Evolutionary conservation across 805 yeast species (phyloP), one percentile per base, ranked within the genome.

Genomic region (Blastobotrys mokoenaii): DNA sequence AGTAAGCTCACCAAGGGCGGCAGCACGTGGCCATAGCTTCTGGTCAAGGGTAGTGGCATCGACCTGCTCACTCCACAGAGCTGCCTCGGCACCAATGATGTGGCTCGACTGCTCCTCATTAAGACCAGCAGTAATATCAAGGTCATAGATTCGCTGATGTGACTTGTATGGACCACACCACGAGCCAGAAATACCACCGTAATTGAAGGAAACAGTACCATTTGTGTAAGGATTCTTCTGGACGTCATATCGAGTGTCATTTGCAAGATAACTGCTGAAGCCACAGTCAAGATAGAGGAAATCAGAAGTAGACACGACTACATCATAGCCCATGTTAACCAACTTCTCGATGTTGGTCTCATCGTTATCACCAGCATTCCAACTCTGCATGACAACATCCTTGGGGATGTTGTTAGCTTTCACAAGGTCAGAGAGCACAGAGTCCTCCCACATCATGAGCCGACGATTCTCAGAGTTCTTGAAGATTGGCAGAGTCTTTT

Each of bases 101-200:
- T 59, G 65, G 9, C 29, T 17, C 12, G 44, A 43, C 48, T 67
- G 60, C 8, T 43, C 53, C 1, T 46, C 55, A 8, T 64, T 63
- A 18, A 66, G 56, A 41, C 56, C 55, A 5, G 25, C 36, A 11
- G 61, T 47, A 41, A 65, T 53, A 43, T 66, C 68, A 40, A 50
- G 65, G 46, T 53, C 51, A 49, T 66, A 67, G 34, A 67, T 65
- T 27, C 63, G 48, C 48, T 67, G 70, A 67, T 67, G 67, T 0
- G 63, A 60, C 49, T 67, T 67, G 52, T 67, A 67, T 8, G 71
- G 70, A 25, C 59, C 67, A 50, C 73, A 68, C 68, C 69, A 67
- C 3, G 67, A 61, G 6, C 71, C 70, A 18, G 66, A 69, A 33
- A 38, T 33, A 1, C 57, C 57, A 3, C 64, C 63, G 14, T 54